These are phyloP conservation scores for Volvariella volvacea DNA, from an alignment of 1,284 basidiomycete species.

Conservation along the genomic window DNA sequence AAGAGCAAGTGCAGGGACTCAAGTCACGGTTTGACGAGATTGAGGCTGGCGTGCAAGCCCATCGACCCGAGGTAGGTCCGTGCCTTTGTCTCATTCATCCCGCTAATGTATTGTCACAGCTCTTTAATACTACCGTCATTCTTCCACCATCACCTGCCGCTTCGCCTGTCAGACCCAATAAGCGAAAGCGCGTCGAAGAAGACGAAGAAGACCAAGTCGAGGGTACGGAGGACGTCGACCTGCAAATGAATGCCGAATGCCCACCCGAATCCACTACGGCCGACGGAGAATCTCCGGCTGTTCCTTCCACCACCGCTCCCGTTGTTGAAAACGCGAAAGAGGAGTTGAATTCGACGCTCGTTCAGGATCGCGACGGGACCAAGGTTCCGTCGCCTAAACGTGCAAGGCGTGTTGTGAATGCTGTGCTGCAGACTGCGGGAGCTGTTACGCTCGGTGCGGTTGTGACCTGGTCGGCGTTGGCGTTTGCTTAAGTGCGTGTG, in stretches of 20 bases:
- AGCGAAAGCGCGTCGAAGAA: constrained; percentile 33
- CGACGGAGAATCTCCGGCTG: constrained; percentile 10
- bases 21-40: constrained; percentile 1
- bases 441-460: constrained; percentile 57
- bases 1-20: constrained; percentile 9
- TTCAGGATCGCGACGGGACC: not conserved
- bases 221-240: constrained; percentile 10
- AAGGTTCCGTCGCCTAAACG: constrained; percentile 35
- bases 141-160: constrained; percentile 3
- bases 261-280: not conserved
- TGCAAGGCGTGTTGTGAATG: constrained; percentile 30
- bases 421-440: constrained; percentile 47
- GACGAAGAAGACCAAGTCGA: constrained; percentile 25
- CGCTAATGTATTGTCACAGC: not conserved
- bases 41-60: not conserved
- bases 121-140: not conserved
- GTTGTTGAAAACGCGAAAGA: not conserved
- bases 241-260: too few species aligned
- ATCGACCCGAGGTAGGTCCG: not conserved
- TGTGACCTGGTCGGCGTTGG: constrained; percentile 62
- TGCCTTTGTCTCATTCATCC: not conserved
- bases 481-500: constrained; percentile 47
- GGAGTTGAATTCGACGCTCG: constrained; percentile 2
- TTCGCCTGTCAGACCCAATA: constrained; percentile 26
- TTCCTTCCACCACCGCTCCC: constrained; percentile 11